A percentile compares a stretch with the other conserved stretches of the same genome.
Conservation (phyloP, 1,139 yeast genomes). For the Magnusiomyces sp. region DNA sequence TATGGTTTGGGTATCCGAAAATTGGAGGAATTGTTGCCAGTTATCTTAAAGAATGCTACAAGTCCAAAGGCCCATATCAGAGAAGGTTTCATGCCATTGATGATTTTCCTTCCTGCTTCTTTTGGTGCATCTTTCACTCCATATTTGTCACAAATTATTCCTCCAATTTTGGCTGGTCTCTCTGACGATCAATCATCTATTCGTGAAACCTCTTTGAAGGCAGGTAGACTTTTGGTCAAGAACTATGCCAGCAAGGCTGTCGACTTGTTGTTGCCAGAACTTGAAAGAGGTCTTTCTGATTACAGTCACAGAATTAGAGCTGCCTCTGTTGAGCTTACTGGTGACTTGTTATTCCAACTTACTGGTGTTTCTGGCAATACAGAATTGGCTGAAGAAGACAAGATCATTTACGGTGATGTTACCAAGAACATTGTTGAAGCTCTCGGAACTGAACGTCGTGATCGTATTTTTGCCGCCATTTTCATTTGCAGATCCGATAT, state of each 20-base stretch:
- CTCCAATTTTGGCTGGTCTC: conserved; percentile 82
- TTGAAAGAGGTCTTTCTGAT: conserved; percentile 83
- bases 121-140: conserved; percentile 92
- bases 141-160: conserved; percentile 73
- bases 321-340: conserved; percentile 93
- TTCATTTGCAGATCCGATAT: conserved; percentile 92
- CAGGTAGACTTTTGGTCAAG: conserved; percentile 86
- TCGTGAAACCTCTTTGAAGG: conserved; percentile 82
- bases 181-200: conserved; percentile 86
- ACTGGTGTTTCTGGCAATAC: conserved; percentile 54
- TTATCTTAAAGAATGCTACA: conserved; percentile 64
- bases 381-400: conserved; percentile 40
- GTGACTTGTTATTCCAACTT: conserved; percentile 88
- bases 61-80: conserved; percentile 63
- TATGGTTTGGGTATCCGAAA: conserved; percentile 84
- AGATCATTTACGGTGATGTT: conserved; percentile 50
- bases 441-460: conserved; percentile 83
- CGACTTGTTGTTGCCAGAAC: conserved; percentile 85
- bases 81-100: conserved; percentile 87
- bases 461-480: conserved; percentile 70
- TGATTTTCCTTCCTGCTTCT: conserved; percentile 86
- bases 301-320: conserved; percentile 79
- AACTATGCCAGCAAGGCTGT: conserved; percentile 91
- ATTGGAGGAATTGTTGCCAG: conserved; percentile 81
- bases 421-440: conserved; percentile 63